Evolutionary conservation across 306 rosid species (phyloP).

Genomic region (Medicago ruthenica): DNA sequence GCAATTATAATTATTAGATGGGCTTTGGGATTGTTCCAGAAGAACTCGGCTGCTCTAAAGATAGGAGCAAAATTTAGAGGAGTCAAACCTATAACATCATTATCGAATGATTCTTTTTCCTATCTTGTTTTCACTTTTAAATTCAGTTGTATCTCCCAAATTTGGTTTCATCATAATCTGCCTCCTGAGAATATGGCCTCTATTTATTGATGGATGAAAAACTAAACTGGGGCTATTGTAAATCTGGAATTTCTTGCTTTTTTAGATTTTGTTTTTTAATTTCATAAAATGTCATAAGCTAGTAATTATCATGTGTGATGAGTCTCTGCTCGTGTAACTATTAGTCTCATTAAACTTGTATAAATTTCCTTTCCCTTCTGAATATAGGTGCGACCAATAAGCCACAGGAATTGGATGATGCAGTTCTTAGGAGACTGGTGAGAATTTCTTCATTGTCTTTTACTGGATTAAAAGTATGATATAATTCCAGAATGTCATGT

Average conservation of each 20-base stretch:
- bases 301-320: conserved; percentile 20
- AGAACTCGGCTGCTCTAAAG: background rate
- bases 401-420: conserved; percentile 98
- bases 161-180: conserved; percentile 27
- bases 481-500: conserved; percentile 12
- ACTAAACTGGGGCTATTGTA: conserved; percentile 22
- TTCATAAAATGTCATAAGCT: conserved; percentile 12
- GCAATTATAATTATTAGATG: conserved; percentile 13
- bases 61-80: background rate
- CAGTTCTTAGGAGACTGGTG: conserved; percentile 96
- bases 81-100: conserved; percentile 8
- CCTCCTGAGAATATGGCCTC: conserved; percentile 29
- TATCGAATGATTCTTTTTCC: conserved; percentile 1
- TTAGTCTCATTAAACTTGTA: conserved; percentile 6
- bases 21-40: background rate
- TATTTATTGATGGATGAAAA: conserved; percentile 14
- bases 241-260: conserved; percentile 20
- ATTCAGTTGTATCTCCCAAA: conserved; percentile 27
- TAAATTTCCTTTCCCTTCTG: conserved; percentile 33
- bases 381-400: conserved; percentile 93
- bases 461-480: conserved; percentile 27
- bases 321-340: conserved; percentile 24
- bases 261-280: background rate
- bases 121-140: conserved; percentile 7
- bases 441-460: conserved; percentile 41